Evolutionary conservation across 1,284 basidiomycete species (phyloP).

Genomic region (Sporisorium iseilematis-ciliati): DNA sequence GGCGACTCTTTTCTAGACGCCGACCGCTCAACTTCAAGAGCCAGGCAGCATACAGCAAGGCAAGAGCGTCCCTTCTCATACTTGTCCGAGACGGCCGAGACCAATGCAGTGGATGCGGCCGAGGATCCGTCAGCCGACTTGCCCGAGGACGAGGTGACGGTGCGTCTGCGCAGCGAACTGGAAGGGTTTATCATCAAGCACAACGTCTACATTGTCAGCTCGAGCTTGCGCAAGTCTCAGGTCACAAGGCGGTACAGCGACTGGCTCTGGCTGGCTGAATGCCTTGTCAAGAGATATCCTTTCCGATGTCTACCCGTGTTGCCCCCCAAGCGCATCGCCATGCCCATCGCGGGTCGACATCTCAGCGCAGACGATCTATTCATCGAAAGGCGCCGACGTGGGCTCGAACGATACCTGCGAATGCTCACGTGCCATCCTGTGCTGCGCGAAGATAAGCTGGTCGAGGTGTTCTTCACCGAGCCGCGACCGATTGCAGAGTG

Average conservation of each 20-base stretch:
- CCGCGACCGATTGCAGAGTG: constrained; percentile 35
- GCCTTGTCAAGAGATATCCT: constrained; percentile 54
- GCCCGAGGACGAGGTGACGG: constrained; percentile 40
- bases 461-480: constrained; percentile 51
- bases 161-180: constrained; percentile 44
- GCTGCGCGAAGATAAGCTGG: constrained; percentile 47
- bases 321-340: constrained; percentile 53
- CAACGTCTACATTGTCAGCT: constrained; percentile 51
- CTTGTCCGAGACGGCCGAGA: constrained; percentile 45
- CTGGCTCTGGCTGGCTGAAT: constrained; percentile 55
- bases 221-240: constrained; percentile 33
- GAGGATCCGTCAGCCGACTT: constrained; percentile 41
- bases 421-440: constrained; percentile 46
- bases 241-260: constrained; percentile 58
- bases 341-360: constrained; percentile 48
- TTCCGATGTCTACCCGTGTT: constrained; percentile 56
- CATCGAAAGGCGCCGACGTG: constrained; percentile 46
- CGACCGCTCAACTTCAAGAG: constrained; percentile 1
- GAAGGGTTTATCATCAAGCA: constrained; percentile 57
- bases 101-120: constrained; percentile 31
- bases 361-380: constrained; percentile 48
- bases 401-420: constrained; percentile 48
- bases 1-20: constrained; percentile 8
- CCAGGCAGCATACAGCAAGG: constrained; percentile 12
- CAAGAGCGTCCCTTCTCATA: constrained; percentile 50